A percentile compares a stretch with the other conserved stretches of the same genome.
Evolutionary conservation across 1,284 basidiomycete species (phyloP).

Genomic region (Kwoniella shivajii): DNA sequence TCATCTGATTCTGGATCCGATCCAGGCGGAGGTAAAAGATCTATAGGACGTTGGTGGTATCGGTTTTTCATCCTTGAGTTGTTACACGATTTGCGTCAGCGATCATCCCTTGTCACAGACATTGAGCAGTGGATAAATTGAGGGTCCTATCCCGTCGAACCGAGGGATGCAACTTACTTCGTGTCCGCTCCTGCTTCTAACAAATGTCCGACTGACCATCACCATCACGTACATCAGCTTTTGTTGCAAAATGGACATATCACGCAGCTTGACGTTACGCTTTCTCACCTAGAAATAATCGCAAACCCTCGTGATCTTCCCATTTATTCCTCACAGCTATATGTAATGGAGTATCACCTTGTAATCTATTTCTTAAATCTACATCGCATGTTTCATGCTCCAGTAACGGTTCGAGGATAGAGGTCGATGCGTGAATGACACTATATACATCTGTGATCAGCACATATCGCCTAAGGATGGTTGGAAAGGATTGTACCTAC

Average conservation of each 20-base stretch:
- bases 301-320: slow-evolving; percentile 63
- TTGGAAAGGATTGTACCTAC: slow-evolving; percentile 57
- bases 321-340: slow-evolving; percentile 67
- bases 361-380: slow-evolving; percentile 73
- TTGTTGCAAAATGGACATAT: background rate
- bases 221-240: background rate
- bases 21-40: slow-evolving; percentile 60
- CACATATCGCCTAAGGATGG: background rate
- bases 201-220: slow-evolving; percentile 61
- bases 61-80: slow-evolving; percentile 69
- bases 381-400: slow-evolving; percentile 78
- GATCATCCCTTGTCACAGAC: background rate
- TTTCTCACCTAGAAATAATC: slow-evolving; percentile 54
- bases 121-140: too few relatives aligned
- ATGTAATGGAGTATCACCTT: slow-evolving; percentile 79
- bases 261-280: slow-evolving; percentile 8
- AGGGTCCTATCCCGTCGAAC: background rate
- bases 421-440: slow-evolving; percentile 60
- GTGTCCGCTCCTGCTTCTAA: slow-evolving; percentile 78
- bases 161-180: slow-evolving; percentile 58
- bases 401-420: slow-evolving; percentile 72
- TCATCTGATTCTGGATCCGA: slow-evolving; percentile 44
- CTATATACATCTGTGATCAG: slow-evolving; percentile 17
- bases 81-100: background rate
- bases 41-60: slow-evolving; percentile 63